These are phyloP conservation scores for Lentinula sp. DNA, from an alignment of 768 basidiomycete species.

Conservation along the genomic window DNA sequence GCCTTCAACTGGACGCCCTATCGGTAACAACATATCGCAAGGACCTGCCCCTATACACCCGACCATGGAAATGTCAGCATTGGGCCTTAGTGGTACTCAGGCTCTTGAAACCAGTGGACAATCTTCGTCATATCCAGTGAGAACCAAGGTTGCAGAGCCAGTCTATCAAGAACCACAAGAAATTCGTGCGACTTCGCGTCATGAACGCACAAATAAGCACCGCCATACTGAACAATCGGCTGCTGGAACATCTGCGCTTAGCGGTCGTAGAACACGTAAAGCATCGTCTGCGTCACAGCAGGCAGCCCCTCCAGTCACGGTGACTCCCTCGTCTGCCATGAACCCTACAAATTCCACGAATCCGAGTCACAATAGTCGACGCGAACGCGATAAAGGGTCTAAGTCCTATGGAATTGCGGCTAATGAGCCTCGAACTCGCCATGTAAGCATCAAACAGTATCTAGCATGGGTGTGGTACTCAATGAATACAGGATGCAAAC, in stretches of 20 bases:
- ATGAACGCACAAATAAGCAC: background rate
- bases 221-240: background rate
- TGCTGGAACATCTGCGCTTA: background rate
- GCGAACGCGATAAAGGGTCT: constrained; percentile 1
- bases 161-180: background rate
- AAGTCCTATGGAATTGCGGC: background rate
- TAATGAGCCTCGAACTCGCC: background rate
- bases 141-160: background rate
- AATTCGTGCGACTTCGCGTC: background rate
- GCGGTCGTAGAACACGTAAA: background rate
- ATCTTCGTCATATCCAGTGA: background rate
- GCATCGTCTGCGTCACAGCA: background rate
- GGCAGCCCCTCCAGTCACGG: no score
- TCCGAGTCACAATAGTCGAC: background rate
- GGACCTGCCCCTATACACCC: background rate
- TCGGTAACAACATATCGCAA: no score
- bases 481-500: background rate
- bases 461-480: background rate
- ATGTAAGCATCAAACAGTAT: background rate
- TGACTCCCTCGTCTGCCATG: background rate
- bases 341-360: background rate
- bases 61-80: background rate
- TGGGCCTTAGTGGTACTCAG: background rate
- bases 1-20: no score
- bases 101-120: background rate